These are phyloP conservation scores for Wickerhamomyces hampshirensis DNA, from an alignment of 805 yeast species.

Conservation along the genomic window DNA sequence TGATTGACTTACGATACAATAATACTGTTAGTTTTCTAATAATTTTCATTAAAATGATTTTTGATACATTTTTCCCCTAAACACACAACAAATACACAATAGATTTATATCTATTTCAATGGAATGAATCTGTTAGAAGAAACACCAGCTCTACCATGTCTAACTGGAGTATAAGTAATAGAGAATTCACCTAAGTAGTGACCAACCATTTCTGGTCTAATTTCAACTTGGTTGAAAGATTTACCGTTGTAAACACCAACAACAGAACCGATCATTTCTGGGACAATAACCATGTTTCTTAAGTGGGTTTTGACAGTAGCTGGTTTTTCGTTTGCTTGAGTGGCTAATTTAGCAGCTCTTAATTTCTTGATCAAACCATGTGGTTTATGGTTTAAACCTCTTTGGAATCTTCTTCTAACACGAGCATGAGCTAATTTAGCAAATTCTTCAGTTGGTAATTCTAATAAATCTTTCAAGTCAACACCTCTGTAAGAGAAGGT, in stretches of 20 bases:
- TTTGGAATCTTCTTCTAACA: slow-evolving; percentile 99
- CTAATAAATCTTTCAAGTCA: slow-evolving; percentile 89
- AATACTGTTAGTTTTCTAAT: slow-evolving; percentile 2
- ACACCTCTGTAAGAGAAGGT: slow-evolving; percentile 99
- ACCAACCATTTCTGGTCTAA: slow-evolving; percentile 99
- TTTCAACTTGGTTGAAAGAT: slow-evolving; percentile 97
- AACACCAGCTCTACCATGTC: slow-evolving; percentile 97
- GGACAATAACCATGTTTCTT: slow-evolving; percentile 97
- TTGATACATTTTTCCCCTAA: slow-evolving; percentile 4
- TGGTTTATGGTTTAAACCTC: slow-evolving; percentile 95
- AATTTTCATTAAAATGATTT: slow-evolving; percentile 17
- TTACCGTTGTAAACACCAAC: slow-evolving; percentile 99
- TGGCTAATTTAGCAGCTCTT: slow-evolving; percentile 92
- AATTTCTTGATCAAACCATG: slow-evolving; percentile 95
- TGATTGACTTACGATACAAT: neutral
- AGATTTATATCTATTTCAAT: slow-evolving; percentile 38
- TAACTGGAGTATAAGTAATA: slow-evolving; percentile 98
- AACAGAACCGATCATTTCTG: slow-evolving; percentile 99
- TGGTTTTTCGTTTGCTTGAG: slow-evolving; percentile 94
- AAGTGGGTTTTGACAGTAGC: slow-evolving; percentile 97
- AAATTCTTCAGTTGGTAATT: slow-evolving; percentile 94
- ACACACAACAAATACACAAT: slow-evolving; percentile 17
- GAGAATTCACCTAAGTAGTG: slow-evolving; percentile 99
- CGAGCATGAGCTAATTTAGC: slow-evolving; percentile 96
- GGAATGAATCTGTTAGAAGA: slow-evolving; percentile 73